A percentile compares a stretch with the other conserved stretches of the same genome.
Evolutionary conservation across 129 eudicot species (phyloP).

Genomic region (Lactuca saligna): DNA sequence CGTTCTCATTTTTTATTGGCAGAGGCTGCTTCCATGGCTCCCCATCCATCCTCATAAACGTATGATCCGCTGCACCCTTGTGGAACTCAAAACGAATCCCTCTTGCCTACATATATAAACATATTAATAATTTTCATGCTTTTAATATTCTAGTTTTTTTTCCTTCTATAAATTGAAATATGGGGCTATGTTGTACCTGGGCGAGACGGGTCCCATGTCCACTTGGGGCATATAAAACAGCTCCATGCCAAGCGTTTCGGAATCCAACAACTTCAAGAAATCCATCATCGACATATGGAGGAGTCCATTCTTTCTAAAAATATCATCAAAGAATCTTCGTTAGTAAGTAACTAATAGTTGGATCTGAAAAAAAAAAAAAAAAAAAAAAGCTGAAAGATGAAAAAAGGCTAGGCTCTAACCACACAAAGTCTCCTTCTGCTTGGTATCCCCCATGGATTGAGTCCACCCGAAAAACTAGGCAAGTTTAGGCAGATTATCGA

Average conservation of each 20-base stretch:
- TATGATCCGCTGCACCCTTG: slow-evolving; percentile 58
- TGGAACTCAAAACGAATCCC: slow-evolving; percentile 63
- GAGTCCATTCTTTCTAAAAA: slow-evolving; percentile 54
- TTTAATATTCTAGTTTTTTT: too few species aligned
- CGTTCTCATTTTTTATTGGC: slow-evolving; percentile 59
- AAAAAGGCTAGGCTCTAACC: slow-evolving; percentile 47
- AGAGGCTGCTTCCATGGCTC: slow-evolving; percentile 91
- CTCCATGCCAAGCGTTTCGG: slow-evolving; percentile 98
- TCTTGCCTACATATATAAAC: slow-evolving; percentile 36
- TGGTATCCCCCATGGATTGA: slow-evolving; percentile 91
- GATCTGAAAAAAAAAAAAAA: background rate
- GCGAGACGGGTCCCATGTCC: slow-evolving; percentile 99
- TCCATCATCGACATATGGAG: slow-evolving; percentile 84
- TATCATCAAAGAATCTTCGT: slow-evolving; percentile 5
- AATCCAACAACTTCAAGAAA: slow-evolving; percentile 90
- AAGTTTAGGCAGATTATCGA: slow-evolving; percentile 86
- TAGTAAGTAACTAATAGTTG: slow-evolving; percentile 1
- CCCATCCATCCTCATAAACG: slow-evolving; percentile 77
- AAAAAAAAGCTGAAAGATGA: too few species aligned
- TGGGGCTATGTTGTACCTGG: slow-evolving; percentile 49
- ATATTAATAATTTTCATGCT: background rate
- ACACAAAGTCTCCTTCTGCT: slow-evolving; percentile 47
- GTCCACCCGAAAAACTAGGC: slow-evolving; percentile 97
- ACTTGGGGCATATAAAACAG: slow-evolving; percentile 71
- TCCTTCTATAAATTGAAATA: too few species aligned